phyloP scores from a whole-genome alignment of 768 basidiomycete species.

The Tricholoma sp. region DNA sequence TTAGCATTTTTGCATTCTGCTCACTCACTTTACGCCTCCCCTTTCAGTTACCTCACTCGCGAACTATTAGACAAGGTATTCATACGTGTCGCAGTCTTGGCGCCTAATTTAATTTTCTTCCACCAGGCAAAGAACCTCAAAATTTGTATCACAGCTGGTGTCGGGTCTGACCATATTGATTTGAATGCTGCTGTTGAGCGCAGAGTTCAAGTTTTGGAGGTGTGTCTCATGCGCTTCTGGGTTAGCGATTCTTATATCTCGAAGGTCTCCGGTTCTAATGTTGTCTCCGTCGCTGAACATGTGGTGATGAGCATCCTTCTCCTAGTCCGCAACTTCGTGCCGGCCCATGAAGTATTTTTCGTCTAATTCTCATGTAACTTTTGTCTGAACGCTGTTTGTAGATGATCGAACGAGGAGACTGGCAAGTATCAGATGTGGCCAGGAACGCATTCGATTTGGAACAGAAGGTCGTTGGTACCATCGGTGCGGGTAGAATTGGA shows the following conservation, averaged over 20 bases:
- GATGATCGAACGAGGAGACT: constrained; percentile 83
- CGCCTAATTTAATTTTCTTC: constrained; percentile 2
- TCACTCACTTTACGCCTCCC: not conserved
- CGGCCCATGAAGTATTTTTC: constrained; percentile 66
- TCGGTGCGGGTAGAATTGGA: constrained; percentile 77
- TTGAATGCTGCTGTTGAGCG: constrained; percentile 82
- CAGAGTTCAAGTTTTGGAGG: constrained; percentile 75
- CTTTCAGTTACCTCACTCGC: constrained; percentile 59
- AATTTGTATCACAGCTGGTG: constrained; percentile 85
- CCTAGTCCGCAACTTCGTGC: constrained; percentile 86
- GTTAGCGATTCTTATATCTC: constrained; percentile 6
- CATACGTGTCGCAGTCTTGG: not conserved
- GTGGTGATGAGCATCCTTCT: constrained; percentile 88
- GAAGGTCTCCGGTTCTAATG: constrained; percentile 82
- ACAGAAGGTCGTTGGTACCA: constrained; percentile 87
- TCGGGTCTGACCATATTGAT: constrained; percentile 88
- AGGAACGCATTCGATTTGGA: constrained; percentile 86
- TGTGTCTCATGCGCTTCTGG: constrained; percentile 9
- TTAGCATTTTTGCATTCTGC: not conserved
- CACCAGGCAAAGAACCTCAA: constrained; percentile 81
- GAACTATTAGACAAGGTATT: constrained; percentile 64
- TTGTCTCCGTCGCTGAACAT: constrained; percentile 88
- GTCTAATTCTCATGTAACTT: not conserved
- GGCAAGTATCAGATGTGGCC: constrained; percentile 81
- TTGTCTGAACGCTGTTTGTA: constrained; percentile 15